phyloP scores from a whole-genome alignment of 306 rosid genomes.

The Malus domestica region ASM211411v1 NC_041797.1:10835501-10836000 shows the following conservation, averaged over 20 bases:
- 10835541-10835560: slow-evolving; percentile 7
- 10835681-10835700: slow-evolving; percentile 17
- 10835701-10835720: slow-evolving; percentile 22
- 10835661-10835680: slow-evolving; percentile 32
- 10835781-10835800: slow-evolving; percentile 4
- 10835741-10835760: slow-evolving; percentile 1
- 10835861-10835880: slow-evolving; percentile 27
- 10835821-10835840: slow-evolving; percentile 1
- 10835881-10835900: slow-evolving; percentile 49
- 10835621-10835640: slow-evolving; percentile 16
- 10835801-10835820: background rate
- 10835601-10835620: slow-evolving; percentile 10
- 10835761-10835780: slow-evolving; percentile 12
- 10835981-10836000: slow-evolving; percentile 45
- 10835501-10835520: background rate
- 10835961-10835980: slow-evolving; percentile 64
- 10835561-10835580: background rate
- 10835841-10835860: slow-evolving; percentile 11
- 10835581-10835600: background rate
- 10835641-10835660: background rate
- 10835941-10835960: slow-evolving; percentile 69
- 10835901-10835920: slow-evolving; percentile 60
- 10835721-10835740: slow-evolving; percentile 3
- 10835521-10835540: background rate
- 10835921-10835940: slow-evolving; percentile 94